Conservation (phyloP, 768 basidiomycete species). For the Flagelloscypha sp. region DNA sequence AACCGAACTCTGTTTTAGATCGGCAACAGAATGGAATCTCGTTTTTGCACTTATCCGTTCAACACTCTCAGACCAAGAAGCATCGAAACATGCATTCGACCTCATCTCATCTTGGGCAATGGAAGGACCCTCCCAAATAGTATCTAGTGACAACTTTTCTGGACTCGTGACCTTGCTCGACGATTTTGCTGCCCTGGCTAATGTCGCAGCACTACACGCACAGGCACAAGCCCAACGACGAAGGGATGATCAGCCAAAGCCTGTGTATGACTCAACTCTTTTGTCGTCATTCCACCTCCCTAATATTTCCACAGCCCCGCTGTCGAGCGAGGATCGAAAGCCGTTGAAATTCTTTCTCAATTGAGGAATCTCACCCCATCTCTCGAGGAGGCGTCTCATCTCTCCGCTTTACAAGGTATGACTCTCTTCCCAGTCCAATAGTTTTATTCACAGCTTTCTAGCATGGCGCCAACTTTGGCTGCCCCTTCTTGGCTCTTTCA, state of each 20-base stretch:
- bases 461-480: conserved; percentile 77
- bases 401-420: conserved; percentile 36
- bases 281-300: conserved; percentile 4
- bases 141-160: conserved; percentile 71
- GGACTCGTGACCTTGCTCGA: conserved; percentile 78
- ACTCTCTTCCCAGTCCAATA: neutral
- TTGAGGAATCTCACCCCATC: conserved; percentile 58
- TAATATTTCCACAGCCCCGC: conserved; percentile 46
- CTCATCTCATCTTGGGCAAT: conserved; percentile 60
- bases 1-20: conserved; percentile 31
- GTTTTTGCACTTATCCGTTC: conserved; percentile 82
- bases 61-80: conserved; percentile 80
- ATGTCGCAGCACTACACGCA: conserved; percentile 46
- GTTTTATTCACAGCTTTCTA: conserved; percentile 13
- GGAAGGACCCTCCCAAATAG: conserved; percentile 49
- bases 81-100: conserved; percentile 76
- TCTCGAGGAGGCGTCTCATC: conserved; percentile 43
- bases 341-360: conserved; percentile 75
- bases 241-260: conserved; percentile 39
- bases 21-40: conserved; percentile 94
- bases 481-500: conserved; percentile 64
- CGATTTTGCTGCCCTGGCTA: conserved; percentile 78
- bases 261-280: conserved; percentile 10
- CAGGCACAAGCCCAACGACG: conserved; percentile 49
- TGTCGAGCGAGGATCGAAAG: conserved; percentile 72